Percentiles rank a stretch among this genome's conserved stretches.
These are phyloP conservation scores for Boletus sensibilis DNA, from an alignment of 768 basidiomycete species.

Conservation along the genomic window DNA sequence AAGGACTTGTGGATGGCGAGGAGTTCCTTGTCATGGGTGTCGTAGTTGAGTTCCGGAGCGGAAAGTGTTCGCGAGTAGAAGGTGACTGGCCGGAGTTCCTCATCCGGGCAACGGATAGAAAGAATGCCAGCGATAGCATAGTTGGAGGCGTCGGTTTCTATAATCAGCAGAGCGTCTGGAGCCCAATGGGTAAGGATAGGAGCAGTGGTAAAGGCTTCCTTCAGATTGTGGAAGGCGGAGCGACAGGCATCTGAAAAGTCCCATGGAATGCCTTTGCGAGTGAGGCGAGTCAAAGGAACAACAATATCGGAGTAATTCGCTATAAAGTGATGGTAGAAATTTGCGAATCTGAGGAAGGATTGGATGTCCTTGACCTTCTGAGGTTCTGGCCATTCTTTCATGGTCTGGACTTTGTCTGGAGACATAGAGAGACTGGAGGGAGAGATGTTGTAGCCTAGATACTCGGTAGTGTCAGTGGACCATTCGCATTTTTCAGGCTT, in stretches of 20 bases:
- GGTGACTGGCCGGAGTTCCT: too few species aligned
- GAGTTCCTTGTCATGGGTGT: too few species aligned
- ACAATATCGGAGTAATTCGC: not conserved
- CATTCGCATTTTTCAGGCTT: not conserved
- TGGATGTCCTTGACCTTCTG: not conserved
- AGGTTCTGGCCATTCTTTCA: not conserved
- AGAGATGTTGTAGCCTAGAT: not conserved
- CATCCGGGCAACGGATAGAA: too few species aligned
- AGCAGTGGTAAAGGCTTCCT: not conserved
- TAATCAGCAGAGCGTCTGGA: not conserved
- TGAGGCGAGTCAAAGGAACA: not conserved
- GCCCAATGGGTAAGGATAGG: not conserved
- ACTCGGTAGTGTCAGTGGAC: not conserved
- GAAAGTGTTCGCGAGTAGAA: too few species aligned
- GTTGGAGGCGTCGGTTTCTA: too few species aligned
- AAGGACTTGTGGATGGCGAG: too few species aligned
- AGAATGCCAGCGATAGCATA: too few species aligned
- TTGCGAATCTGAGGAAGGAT: not conserved
- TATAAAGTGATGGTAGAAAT: not conserved
- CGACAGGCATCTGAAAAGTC: not conserved
- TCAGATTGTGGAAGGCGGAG: not conserved
- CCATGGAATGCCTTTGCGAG: not conserved
- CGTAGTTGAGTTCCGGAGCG: too few species aligned
- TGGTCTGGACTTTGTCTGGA: not conserved
- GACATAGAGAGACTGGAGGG: not conserved